These are phyloP conservation scores for Moniliella sp. DNA, from an alignment of 1,284 basidiomycete genomes.

Conservation along the genomic window DNA sequence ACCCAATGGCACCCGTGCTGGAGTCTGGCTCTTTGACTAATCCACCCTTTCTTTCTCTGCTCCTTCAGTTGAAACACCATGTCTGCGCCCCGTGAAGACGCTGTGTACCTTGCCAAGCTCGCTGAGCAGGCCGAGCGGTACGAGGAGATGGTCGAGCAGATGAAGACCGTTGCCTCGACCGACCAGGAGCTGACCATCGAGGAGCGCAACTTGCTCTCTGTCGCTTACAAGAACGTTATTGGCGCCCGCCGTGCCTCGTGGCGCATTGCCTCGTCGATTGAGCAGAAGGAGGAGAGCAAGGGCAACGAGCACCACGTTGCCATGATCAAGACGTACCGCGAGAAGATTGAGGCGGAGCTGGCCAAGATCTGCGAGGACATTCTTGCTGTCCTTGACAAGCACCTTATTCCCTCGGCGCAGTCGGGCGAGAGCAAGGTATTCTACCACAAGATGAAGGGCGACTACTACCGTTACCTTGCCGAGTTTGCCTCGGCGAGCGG, in stretches of 20 bases:
- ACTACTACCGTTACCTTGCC: constrained; percentile 99
- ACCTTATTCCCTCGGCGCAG: constrained; percentile 91
- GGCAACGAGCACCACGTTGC: constrained; percentile 89
- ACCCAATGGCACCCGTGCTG: too few species aligned
- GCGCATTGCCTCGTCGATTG: constrained; percentile 96
- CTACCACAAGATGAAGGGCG: constrained; percentile 99
- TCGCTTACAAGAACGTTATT: constrained; percentile 99
- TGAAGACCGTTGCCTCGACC: constrained; percentile 34
- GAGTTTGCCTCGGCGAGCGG: constrained; percentile 96
- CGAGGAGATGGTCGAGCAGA: constrained; percentile 35
- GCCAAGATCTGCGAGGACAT: constrained; percentile 99
- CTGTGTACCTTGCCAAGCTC: constrained; percentile 34
- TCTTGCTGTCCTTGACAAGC: constrained; percentile 90
- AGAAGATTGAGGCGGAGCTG: constrained; percentile 94
- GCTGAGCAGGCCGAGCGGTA: constrained; percentile 34
- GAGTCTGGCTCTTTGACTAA: too few species aligned
- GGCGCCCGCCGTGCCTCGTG: constrained; percentile 95
- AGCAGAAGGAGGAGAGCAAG: constrained; percentile 99
- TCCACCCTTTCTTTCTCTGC: too few species aligned
- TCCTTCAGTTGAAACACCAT: too few species aligned
- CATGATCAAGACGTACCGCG: constrained; percentile 93
- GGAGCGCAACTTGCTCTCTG: constrained; percentile 93
- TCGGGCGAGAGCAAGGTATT: constrained; percentile 98
- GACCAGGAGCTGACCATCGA: constrained; percentile 69
- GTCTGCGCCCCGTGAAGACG: constrained; percentile 28